phyloP scores from a whole-genome alignment of 495 filamentous ascomycete species.

The Coniosporium apollinis region DNA sequence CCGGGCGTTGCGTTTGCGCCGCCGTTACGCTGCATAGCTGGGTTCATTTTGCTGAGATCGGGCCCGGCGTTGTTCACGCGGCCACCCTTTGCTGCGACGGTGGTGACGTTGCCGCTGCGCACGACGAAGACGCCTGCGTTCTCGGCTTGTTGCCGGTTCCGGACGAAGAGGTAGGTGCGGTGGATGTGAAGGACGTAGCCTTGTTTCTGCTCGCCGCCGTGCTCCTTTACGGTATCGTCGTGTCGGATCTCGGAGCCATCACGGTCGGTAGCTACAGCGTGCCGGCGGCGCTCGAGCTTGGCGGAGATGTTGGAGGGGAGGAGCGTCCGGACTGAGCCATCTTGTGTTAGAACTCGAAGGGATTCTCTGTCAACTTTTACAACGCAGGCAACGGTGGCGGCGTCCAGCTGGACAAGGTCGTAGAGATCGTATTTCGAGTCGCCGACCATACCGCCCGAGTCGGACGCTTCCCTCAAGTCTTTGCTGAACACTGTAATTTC shows the following conservation, averaged over 20 bases:
- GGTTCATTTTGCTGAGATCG: conserved; percentile 86
- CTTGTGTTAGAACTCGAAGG: conserved; percentile 77
- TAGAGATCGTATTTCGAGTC: conserved; percentile 77
- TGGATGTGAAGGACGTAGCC: conserved; percentile 87
- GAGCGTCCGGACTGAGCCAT: conserved; percentile 61
- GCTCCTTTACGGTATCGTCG: conserved; percentile 85
- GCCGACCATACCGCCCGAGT: conserved; percentile 64
- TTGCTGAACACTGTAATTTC: conserved; percentile 98
- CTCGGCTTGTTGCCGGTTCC: conserved; percentile 67
- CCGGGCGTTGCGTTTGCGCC: conserved; percentile 21
- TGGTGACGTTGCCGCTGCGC: conserved; percentile 68
- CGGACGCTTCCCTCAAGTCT: conserved; percentile 80
- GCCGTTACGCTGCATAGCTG: conserved; percentile 54
- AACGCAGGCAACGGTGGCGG: conserved; percentile 78
- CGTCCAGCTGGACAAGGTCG: conserved; percentile 87
- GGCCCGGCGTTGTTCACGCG: conserved; percentile 40
- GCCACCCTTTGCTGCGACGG: conserved; percentile 82
- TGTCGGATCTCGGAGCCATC: conserved; percentile 83
- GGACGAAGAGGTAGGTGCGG: conserved; percentile 72
- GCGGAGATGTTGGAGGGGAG: conserved; percentile 84
- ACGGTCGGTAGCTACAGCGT: conserved; percentile 80
- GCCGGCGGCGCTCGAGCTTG: conserved; percentile 59
- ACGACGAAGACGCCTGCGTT: conserved; percentile 83
- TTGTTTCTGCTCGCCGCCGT: conserved; percentile 64
- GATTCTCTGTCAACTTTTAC: conserved; percentile 92